phyloP scores from a whole-genome alignment of 768 basidiomycete species.

The Boletus coccyginus region DNA sequence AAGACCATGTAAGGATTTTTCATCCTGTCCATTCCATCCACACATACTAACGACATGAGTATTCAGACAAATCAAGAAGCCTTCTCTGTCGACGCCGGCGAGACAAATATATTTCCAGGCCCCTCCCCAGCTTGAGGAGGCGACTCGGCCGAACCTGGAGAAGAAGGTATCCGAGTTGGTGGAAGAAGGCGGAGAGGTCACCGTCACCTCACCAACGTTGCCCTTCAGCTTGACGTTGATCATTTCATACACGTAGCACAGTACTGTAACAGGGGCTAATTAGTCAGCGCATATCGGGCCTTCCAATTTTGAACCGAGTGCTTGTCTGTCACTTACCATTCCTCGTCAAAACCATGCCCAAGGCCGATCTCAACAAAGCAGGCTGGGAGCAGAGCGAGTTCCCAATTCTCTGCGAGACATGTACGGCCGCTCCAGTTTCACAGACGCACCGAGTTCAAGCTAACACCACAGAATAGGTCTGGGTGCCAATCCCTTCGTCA shows the following conservation, averaged over 20 bases:
- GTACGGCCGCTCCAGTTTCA: constrained; percentile 41
- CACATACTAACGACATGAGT: neutral
- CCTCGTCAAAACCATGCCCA: constrained; percentile 50
- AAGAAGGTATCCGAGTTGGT: constrained; percentile 86
- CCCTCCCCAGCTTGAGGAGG: constrained; percentile 85
- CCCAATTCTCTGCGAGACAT: constrained; percentile 91
- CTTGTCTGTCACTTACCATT: neutral
- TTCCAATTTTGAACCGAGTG: neutral
- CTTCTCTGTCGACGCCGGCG: constrained; percentile 77
- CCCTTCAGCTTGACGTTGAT: constrained; percentile 82
- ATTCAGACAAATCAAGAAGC: constrained; percentile 91
- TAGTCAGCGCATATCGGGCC: constrained; percentile 26
- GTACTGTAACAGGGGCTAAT: constrained; percentile 6
- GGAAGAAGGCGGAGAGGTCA: constrained; percentile 69
- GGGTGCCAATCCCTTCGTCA: constrained; percentile 87
- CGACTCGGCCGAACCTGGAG: constrained; percentile 87
- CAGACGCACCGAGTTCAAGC: neutral
- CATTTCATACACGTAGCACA: constrained; percentile 49
- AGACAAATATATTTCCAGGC: constrained; percentile 90
- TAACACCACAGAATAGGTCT: constrained; percentile 50
- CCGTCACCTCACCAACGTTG: constrained; percentile 83
- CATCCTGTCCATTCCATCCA: neutral
- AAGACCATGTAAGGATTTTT: constrained; percentile 77
- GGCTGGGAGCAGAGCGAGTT: constrained; percentile 95
- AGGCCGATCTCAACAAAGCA: constrained; percentile 93